Conservation (phyloP, 2,329 filamentous ascomycete species). For the Hymenoscyphus repandus region DNA sequence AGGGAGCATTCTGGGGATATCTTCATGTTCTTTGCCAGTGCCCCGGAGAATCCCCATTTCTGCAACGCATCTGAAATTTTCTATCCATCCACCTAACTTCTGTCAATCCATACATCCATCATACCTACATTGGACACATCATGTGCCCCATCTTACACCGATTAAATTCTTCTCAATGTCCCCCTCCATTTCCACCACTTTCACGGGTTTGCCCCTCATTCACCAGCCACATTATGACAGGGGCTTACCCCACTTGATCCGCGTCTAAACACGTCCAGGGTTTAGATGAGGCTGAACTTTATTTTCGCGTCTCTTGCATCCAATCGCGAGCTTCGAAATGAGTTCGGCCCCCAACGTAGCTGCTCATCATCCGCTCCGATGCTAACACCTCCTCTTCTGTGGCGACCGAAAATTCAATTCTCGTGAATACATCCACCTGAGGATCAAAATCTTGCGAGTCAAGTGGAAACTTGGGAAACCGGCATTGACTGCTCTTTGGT, state of each 20-base stretch:
- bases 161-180: background rate
- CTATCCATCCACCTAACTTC: background rate
- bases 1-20: background rate
- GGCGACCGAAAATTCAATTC: background rate
- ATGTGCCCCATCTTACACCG: no score
- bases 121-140: no score
- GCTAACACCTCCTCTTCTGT: background rate
- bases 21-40: background rate
- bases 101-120: no score
- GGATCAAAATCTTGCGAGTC: background rate
- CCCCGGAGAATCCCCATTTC: no score
- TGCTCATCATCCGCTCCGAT: no score
- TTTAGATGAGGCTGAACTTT: conserved; percentile 1
- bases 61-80: background rate
- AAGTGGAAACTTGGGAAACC: no score
- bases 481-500: no score
- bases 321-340: background rate
- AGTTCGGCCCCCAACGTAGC: background rate
- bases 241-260: background rate
- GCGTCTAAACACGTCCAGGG: background rate
- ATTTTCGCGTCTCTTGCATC: background rate
- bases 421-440: background rate
- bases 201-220: background rate
- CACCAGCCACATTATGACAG: background rate
- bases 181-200: background rate